Evolutionary conservation across 768 basidiomycete species (phyloP), one percentile per base, ranked within the genome.

Genomic region (Tephrocybe sp.): DNA sequence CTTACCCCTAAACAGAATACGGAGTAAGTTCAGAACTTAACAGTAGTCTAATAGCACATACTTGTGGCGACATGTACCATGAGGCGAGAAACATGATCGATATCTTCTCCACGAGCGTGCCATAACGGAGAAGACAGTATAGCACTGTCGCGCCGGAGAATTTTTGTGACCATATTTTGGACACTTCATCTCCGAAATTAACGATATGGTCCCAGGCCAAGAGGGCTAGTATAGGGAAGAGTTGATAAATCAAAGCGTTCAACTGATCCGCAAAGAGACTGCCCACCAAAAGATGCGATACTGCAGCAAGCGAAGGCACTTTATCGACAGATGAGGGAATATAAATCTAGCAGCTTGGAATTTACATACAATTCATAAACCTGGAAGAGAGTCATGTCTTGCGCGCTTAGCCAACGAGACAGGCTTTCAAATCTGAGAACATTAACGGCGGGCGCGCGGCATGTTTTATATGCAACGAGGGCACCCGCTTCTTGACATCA

Each of bases 221-320:
- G 28, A 68, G 60, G 9, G 64, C 66, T 67, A 32, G 9, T 2
- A 30, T 15, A 31, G 8, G 13, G 12, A 16, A 28, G 26, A 34
- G 1, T 12, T 34, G 11, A 34, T 8, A 12, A 34, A 12, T n/a
- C 5, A 34, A n/a, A 34, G 32, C 11, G 7, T 12, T 34, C 9
- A 5, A 41, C 18, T 15, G 19, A 13, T 19, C 15, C 9, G 3
- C n/a, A 16, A 15, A 16, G 2, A 12, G n/a, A 11, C 18, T 0
- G 34, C 8, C 6, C 28, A 34, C 64, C 63, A 9, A 62, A 62
- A 49, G 66, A 57, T n/a, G 66, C 66, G 44, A 67, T 60, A 47
- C 62, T 65, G 22, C 64, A 67, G 53, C 66, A 67, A 7, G 44
- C 62, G 42, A 67, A 67, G 8, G 64, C 64, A 48, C 64, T 67